A percentile compares a stretch with the other conserved stretches of the same genome.
Conservation (phyloP, 2,329 filamentous ascomycete species). For the Lecanoromycetidae sp. region DNA sequence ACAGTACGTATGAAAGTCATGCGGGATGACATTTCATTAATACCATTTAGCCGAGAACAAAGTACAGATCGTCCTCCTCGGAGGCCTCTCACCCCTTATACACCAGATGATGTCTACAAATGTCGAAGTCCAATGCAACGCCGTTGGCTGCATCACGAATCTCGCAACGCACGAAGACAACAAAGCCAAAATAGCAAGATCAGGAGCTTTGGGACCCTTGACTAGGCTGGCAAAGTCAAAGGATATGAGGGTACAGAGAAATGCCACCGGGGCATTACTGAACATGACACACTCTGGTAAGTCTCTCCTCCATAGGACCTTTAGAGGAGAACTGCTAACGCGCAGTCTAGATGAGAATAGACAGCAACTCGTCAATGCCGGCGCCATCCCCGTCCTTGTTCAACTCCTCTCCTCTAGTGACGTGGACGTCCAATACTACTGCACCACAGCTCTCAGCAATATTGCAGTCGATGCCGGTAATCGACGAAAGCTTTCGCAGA, state of each 20-base stretch:
- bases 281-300: constrained; percentile 99
- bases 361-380: constrained; percentile 91
- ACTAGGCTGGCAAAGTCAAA: constrained; percentile 91
- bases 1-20: constrained; percentile 52
- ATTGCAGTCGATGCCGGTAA: constrained; percentile 92
- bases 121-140: constrained; percentile 98
- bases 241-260: constrained; percentile 96
- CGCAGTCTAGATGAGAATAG: constrained; percentile 73
- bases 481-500: constrained; percentile 78
- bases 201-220: constrained; percentile 79
- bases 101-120: constrained; percentile 97
- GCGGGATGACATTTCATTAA: constrained; percentile 9
- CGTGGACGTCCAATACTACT: constrained; percentile 98
- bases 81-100: constrained; percentile 81
- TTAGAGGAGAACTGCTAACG: not conserved
- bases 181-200: constrained; percentile 95
- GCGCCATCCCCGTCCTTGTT: constrained; percentile 94
- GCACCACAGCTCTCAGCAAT: constrained; percentile 95
- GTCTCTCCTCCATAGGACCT: constrained; percentile 20
- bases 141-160: constrained; percentile 97
- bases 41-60: constrained; percentile 78
- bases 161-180: constrained; percentile 97
- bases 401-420: constrained; percentile 86
- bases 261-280: constrained; percentile 86
- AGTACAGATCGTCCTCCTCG: constrained; percentile 84